These are phyloP conservation scores for Arctium minus DNA, from an alignment of 129 eudicot genomes.

Conservation along the genomic window DNA sequence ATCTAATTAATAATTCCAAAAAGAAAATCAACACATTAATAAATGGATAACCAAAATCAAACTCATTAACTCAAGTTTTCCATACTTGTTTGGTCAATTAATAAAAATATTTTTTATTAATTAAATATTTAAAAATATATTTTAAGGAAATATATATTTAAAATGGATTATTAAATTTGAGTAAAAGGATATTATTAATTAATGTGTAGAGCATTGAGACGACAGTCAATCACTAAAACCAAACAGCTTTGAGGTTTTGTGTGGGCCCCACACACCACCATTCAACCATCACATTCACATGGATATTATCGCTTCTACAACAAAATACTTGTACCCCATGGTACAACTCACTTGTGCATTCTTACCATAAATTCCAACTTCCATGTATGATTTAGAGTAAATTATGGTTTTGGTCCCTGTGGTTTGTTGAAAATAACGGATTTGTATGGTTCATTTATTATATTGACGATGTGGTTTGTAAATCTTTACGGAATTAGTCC, in stretches of 20 bases:
- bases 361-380: neutral
- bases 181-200: neutral
- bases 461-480: neutral
- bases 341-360: constrained; percentile 13
- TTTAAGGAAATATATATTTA: neutral
- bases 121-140: neutral
- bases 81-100: neutral
- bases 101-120: neutral
- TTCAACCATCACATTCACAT: constrained; percentile 20
- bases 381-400: neutral
- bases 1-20: no score
- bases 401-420: neutral
- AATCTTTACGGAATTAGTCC: neutral
- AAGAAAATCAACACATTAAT: no score
- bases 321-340: neutral
- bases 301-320: neutral
- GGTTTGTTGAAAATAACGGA: neutral
- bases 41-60: neutral
- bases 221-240: constrained; percentile 16
- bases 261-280: neutral
- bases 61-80: neutral
- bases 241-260: neutral
- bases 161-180: neutral
- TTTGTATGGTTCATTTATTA: neutral
- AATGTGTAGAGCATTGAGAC: neutral